phyloP scores from a whole-genome alignment of 164 flowering plant genomes.

The Chloranthus sessilifolius region DNA sequence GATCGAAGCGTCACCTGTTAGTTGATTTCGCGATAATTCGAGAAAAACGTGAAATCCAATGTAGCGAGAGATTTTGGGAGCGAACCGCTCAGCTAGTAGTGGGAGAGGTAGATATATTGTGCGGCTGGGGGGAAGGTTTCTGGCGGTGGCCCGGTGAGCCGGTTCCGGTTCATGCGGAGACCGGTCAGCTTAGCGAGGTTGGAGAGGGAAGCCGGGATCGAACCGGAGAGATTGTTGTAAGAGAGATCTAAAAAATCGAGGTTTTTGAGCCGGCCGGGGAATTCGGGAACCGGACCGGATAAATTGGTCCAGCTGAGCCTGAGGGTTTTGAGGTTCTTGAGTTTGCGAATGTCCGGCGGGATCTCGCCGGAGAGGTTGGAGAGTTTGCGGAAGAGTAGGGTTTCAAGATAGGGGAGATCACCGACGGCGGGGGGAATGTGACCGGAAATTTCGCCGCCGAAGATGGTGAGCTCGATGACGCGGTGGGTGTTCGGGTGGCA shows the following conservation, averaged over 20 bases:
- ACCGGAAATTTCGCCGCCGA: slow-evolving; percentile 35
- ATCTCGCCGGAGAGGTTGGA: slow-evolving; percentile 58
- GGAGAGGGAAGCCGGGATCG: slow-evolving; percentile 50
- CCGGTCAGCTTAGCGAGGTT: slow-evolving; percentile 27
- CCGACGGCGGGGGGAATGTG: slow-evolving; percentile 56
- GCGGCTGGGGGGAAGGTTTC: slow-evolving; percentile 12
- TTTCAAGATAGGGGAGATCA: slow-evolving; percentile 50
- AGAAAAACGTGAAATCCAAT: slow-evolving; percentile 20
- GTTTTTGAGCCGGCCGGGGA: slow-evolving; percentile 36
- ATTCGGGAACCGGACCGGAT: slow-evolving; percentile 60
- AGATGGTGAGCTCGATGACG: slow-evolving; percentile 39
- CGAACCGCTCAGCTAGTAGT: slow-evolving; percentile 52
- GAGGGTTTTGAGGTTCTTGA: slow-evolving; percentile 38
- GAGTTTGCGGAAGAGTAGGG: slow-evolving; percentile 39
- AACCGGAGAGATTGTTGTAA: slow-evolving; percentile 51
- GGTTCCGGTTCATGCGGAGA: slow-evolving; percentile 49
- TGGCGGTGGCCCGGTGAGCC: slow-evolving; percentile 59
- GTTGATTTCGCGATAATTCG: slow-evolving; percentile 48
- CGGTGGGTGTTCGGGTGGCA: slow-evolving; percentile 51
- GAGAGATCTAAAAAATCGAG: slow-evolving; percentile 38
- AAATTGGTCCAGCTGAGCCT: slow-evolving; percentile 42
- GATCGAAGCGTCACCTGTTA: slow-evolving; percentile 33
- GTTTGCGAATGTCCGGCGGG: slow-evolving; percentile 49
- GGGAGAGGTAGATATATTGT: slow-evolving; percentile 41
- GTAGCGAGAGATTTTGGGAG: slow-evolving; percentile 46